phyloP scores from a whole-genome alignment of 768 basidiomycete genomes.

The Calocybe cyanea region DNA sequence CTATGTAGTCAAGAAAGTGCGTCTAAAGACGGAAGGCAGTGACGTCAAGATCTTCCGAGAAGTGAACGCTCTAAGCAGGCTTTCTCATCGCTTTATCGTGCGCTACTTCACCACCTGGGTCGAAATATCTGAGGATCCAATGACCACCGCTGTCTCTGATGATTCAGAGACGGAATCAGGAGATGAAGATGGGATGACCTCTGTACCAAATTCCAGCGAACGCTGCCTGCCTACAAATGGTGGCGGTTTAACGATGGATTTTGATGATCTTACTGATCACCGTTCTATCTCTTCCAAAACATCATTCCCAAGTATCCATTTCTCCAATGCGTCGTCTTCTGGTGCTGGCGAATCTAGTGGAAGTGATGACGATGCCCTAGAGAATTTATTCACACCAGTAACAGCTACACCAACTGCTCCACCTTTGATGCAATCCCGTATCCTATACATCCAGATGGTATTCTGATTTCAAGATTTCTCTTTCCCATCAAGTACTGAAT shows the following conservation, averaged over 20 bases:
- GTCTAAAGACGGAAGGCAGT: slow-evolving; percentile 70
- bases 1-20: slow-evolving; percentile 79
- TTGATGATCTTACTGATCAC: slow-evolving; percentile 59
- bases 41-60: slow-evolving; percentile 89
- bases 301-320: slow-evolving; percentile 85
- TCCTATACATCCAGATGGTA: slow-evolving; percentile 94
- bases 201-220: slow-evolving; percentile 40
- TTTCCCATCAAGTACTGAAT: slow-evolving; percentile 7
- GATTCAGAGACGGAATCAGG: slow-evolving; percentile 43
- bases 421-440: slow-evolving; percentile 41
- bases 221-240: slow-evolving; percentile 40
- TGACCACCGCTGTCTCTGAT: slow-evolving; percentile 48
- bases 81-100: slow-evolving; percentile 89
- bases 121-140: slow-evolving; percentile 44
- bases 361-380: slow-evolving; percentile 37
- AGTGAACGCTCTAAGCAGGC: slow-evolving; percentile 81
- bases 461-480: slow-evolving; percentile 5
- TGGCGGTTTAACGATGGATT: slow-evolving; percentile 60
- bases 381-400: slow-evolving; percentile 29
- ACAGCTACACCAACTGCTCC: slow-evolving; percentile 11
- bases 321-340: slow-evolving; percentile 46
- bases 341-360: slow-evolving; percentile 26
- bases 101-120: slow-evolving; percentile 91
- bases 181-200: slow-evolving; percentile 45
- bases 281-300: slow-evolving; percentile 43